These are phyloP conservation scores for Cantharellus cinnabarinus DNA, from an alignment of 768 basidiomycete species.

Conservation along the genomic window DNA sequence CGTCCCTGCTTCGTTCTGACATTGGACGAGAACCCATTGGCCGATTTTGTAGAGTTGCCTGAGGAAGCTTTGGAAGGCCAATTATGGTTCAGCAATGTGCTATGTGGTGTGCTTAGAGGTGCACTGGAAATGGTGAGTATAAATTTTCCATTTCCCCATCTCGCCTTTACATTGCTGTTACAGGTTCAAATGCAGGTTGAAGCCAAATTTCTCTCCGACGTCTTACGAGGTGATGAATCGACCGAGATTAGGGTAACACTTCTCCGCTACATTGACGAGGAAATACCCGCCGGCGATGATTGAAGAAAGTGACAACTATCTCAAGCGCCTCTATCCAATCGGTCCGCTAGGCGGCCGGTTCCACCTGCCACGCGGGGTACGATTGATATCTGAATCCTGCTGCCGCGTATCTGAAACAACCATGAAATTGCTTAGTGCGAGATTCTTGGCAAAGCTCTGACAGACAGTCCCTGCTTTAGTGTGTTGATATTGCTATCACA, in stretches of 20 bases:
- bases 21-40: conserved; percentile 61
- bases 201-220: conserved; percentile 72
- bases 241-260: conserved; percentile 87
- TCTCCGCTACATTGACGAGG: conserved; percentile 77
- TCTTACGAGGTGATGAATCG: conserved; percentile 76
- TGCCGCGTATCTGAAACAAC: no score
- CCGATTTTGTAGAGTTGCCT: conserved; percentile 93
- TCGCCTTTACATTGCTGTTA: conserved; percentile 2
- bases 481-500: no score
- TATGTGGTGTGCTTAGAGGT: conserved; percentile 85
- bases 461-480: no score
- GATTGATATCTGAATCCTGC: no score
- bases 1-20: not conserved
- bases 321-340: no score
- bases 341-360: no score
- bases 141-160: not conserved
- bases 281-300: conserved; percentile 84
- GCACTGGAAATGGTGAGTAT: conserved; percentile 81
- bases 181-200: conserved; percentile 96
- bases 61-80: conserved; percentile 78
- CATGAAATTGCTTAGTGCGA: no score
- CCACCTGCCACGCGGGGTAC: no score
- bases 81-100: conserved; percentile 89
- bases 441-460: no score
- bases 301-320: conserved; percentile 14